A percentile compares a stretch with the other conserved stretches of the same genome.
Conservation (phyloP, 805 yeast species). For the Candida argentea region DNA sequence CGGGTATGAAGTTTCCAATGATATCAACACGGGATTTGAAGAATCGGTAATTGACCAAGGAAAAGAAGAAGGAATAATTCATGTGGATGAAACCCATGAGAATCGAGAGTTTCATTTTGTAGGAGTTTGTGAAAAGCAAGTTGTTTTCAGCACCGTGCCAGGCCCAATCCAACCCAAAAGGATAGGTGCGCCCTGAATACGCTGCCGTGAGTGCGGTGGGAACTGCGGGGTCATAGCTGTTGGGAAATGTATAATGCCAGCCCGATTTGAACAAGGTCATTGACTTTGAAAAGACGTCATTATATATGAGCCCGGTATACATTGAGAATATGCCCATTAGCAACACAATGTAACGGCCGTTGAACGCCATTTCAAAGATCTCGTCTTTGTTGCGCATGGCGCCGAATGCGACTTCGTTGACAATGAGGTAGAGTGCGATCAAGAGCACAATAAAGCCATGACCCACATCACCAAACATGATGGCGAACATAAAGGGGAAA, state of each 20-base stretch:
- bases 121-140: conserved; percentile 83
- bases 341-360: conserved; percentile 83
- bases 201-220: conserved; percentile 46
- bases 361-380: conserved; percentile 91
- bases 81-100: conserved; percentile 92
- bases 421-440: conserved; percentile 61
- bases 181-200: conserved; percentile 50
- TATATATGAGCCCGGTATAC: conserved; percentile 90
- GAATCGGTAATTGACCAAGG: conserved; percentile 67
- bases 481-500: conserved; percentile 97
- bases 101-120: conserved; percentile 93
- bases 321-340: conserved; percentile 93
- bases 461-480: conserved; percentile 98
- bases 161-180: conserved; percentile 81
- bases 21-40: conserved; percentile 71
- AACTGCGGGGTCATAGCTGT: conserved; percentile 57
- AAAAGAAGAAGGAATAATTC: conserved; percentile 81
- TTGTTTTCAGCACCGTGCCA: conserved; percentile 98
- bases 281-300: conserved; percentile 86
- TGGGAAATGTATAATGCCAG: conserved; percentile 77
- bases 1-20: conserved; percentile 89
- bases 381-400: conserved; percentile 68
- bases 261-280: conserved; percentile 83
- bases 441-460: conserved; percentile 81
- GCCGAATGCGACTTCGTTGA: conserved; percentile 63